These are phyloP conservation scores for Lasiodiplodia gonubiensis DNA, from an alignment of 2,329 filamentous ascomycete species.

Conservation along the genomic window DNA sequence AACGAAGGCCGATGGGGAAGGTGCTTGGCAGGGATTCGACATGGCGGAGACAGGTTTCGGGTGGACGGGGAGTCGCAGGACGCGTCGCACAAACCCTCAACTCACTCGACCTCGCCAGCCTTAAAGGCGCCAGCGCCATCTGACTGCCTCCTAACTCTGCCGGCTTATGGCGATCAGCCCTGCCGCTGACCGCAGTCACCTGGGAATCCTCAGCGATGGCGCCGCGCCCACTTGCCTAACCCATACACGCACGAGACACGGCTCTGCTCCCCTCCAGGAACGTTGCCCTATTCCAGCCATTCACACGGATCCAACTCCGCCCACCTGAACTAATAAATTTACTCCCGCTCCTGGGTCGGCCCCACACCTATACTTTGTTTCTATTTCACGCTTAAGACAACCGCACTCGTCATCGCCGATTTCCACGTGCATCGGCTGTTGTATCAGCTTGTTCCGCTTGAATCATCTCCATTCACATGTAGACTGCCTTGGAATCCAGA, in stretches of 20 bases:
- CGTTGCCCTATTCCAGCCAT: not conserved
- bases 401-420: not conserved
- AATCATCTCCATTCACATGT: not conserved
- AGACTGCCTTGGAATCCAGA: not conserved
- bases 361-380: not conserved
- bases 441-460: not conserved
- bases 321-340: not conserved
- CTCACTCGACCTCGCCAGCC: not conserved
- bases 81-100: not conserved
- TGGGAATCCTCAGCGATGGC: conserved; percentile 2
- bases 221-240: conserved; percentile 10
- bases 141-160: not conserved
- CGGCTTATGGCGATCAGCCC: conserved; percentile 2
- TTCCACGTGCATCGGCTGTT: not conserved
- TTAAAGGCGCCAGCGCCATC: not conserved
- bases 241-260: not conserved
- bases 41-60: conserved; percentile 17
- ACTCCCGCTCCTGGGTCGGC: not conserved
- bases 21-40: not conserved
- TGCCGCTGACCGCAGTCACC: conserved; percentile 23
- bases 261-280: conserved; percentile 19
- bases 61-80: not conserved
- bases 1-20: not conserved
- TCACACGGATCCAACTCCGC: not conserved
- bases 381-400: not conserved